phyloP scores from a whole-genome alignment of 805 yeast genomes.

The Martiniozyma abietophila region DNA sequence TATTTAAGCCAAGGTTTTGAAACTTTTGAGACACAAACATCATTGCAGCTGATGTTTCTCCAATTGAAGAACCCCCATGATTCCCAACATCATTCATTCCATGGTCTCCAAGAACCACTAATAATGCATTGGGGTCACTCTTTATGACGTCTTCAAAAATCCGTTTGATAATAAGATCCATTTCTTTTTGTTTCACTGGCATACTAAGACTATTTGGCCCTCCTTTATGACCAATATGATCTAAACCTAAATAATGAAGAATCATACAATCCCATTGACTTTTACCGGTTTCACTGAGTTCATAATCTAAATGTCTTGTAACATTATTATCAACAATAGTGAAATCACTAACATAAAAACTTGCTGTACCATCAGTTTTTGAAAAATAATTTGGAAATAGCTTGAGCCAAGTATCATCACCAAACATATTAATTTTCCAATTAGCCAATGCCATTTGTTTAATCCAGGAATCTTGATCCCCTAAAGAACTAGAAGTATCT shows the following conservation, averaged over 20 bases:
- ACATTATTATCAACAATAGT: constrained; percentile 92
- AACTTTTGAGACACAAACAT: constrained; percentile 60
- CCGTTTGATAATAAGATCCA: constrained; percentile 59
- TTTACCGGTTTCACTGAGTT: constrained; percentile 33
- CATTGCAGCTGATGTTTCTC: constrained; percentile 87
- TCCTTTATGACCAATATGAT: constrained; percentile 96
- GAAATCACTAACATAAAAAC: constrained; percentile 91
- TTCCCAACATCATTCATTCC: constrained; percentile 95
- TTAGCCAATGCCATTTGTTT: constrained; percentile 43
- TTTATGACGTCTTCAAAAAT: constrained; percentile 32
- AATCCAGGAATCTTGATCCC: constrained; percentile 81
- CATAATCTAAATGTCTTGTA: constrained; percentile 69
- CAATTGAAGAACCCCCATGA: constrained; percentile 91
- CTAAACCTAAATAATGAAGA: constrained; percentile 86
- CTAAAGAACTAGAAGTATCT: constrained; percentile 57
- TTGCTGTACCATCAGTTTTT: constrained; percentile 75
- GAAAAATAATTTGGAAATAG: constrained; percentile 67
- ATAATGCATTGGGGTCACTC: constrained; percentile 39
- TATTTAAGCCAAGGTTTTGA: constrained; percentile 17
- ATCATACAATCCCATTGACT: constrained; percentile 75
- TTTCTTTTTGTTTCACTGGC: constrained; percentile 75
- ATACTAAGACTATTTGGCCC: constrained; percentile 78
- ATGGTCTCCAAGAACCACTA: constrained; percentile 84
- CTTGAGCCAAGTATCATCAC: constrained; percentile 97
- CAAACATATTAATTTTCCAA: constrained; percentile 68